phyloP scores from a whole-genome alignment of 2,329 filamentous ascomycete genomes.

The Aaosphaeria arxii region DNA sequence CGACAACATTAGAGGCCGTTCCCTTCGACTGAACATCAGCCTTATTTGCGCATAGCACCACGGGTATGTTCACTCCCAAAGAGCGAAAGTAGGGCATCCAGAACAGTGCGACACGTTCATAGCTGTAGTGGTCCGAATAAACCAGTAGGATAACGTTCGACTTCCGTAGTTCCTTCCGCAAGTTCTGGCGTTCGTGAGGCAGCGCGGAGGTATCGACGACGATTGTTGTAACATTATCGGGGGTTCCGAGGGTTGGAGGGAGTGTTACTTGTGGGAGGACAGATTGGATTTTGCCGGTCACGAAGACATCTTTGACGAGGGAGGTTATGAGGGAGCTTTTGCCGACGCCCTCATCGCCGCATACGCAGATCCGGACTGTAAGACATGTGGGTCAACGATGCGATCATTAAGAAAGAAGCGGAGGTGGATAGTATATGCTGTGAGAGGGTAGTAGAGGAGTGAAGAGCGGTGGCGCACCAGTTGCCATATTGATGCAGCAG shows the following conservation, averaged over 20 bases:
- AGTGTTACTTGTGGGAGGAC: conserved; percentile 94
- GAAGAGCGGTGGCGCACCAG: conserved; percentile 9
- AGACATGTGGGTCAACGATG: neutral
- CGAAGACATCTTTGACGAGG: conserved; percentile 95
- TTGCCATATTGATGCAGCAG: conserved; percentile 19
- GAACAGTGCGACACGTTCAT: conserved; percentile 92
- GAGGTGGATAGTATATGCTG: neutral
- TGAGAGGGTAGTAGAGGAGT: neutral
- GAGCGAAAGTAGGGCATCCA: conserved; percentile 99
- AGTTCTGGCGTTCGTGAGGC: conserved; percentile 83
- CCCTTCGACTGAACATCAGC: conserved; percentile 78
- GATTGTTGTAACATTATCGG: conserved; percentile 94
- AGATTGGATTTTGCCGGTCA: conserved; percentile 90
- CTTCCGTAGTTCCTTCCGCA: conserved; percentile 93
- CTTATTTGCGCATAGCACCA: conserved; percentile 96
- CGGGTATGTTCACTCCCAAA: conserved; percentile 95
- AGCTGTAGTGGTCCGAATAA: conserved; percentile 98
- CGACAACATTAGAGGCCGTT: conserved; percentile 78
- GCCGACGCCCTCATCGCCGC: conserved; percentile 77
- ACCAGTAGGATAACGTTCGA: conserved; percentile 96
- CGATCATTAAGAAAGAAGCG: neutral
- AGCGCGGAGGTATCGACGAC: conserved; percentile 96
- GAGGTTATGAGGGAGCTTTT: conserved; percentile 71
- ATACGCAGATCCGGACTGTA: conserved; percentile 86
- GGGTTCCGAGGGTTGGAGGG: conserved; percentile 85